A percentile compares a stretch with the other conserved stretches of the same genome.
phyloP scores from a whole-genome alignment of 148 eudicot species.

The Rheum nobile region DNA sequence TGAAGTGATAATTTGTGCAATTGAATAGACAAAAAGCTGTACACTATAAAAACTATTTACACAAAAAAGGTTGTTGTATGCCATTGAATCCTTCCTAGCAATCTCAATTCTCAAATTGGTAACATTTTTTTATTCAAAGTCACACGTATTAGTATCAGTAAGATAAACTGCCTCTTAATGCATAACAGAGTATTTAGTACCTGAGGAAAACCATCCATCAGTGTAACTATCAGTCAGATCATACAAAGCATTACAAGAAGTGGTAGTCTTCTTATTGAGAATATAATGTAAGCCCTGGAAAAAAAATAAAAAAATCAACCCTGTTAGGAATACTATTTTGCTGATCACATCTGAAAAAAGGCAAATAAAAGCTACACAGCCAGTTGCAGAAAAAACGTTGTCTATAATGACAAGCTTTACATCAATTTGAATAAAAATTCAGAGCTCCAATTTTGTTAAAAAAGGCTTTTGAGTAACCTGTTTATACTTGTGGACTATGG shows the following conservation, averaged over 20 bases:
- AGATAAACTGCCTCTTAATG: background rate
- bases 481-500: slow-evolving; percentile 53
- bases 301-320: slow-evolving; percentile 5
- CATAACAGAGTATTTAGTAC: slow-evolving; percentile 21
- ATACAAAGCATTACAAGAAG: slow-evolving; percentile 59
- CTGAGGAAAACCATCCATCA: slow-evolving; percentile 92
- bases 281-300: slow-evolving; percentile 61
- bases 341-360: background rate
- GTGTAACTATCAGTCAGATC: slow-evolving; percentile 70
- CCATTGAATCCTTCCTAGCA: background rate
- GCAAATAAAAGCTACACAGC: background rate
- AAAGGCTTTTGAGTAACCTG: slow-evolving; percentile 36
- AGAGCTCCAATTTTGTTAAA: background rate
- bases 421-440: background rate
- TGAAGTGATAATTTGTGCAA: no score
- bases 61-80: background rate
- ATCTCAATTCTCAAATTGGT: background rate
- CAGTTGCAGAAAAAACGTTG: background rate
- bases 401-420: background rate
- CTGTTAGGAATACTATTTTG: background rate
- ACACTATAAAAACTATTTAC: no score
- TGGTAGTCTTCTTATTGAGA: slow-evolving; percentile 39
- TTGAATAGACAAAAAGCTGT: no score
- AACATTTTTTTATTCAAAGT: background rate
- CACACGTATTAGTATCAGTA: background rate